Evolutionary conservation across 2,329 filamentous ascomycete genomes (phyloP).

Genomic region (Penicillium brasilianum): DNA sequence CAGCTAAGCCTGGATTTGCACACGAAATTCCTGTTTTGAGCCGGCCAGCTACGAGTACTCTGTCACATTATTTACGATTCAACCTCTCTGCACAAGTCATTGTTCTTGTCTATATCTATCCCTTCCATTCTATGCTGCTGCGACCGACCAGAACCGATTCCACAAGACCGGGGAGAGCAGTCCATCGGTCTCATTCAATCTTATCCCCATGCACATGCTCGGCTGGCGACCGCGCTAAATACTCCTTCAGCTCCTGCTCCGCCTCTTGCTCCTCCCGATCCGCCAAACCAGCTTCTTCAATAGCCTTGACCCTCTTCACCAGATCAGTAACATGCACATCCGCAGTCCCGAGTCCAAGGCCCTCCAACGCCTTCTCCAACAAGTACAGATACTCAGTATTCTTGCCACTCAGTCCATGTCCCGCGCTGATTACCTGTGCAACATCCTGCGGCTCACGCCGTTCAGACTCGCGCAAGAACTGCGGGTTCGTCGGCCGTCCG

Average conservation of each 20-base stretch:
- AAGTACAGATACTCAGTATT: conserved; percentile 89
- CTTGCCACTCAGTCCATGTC: conserved; percentile 80
- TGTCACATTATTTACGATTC: neutral
- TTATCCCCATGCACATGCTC: conserved; percentile 16
- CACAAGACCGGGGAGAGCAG: neutral
- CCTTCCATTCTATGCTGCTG: neutral
- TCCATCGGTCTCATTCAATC: conserved; percentile 24
- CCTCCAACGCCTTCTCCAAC: conserved; percentile 75
- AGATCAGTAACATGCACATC: conserved; percentile 87
- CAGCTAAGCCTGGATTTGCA: neutral
- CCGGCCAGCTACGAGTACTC: neutral
- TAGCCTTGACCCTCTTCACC: conserved; percentile 69
- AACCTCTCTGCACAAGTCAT: neutral
- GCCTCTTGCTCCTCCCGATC: conserved; percentile 41
- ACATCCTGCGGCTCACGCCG: conserved; percentile 76
- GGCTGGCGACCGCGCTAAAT: conserved; percentile 26
- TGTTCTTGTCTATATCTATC: neutral
- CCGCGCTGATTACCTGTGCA: conserved; percentile 78
- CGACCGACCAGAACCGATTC: neutral
- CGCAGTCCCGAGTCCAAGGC: conserved; percentile 74
- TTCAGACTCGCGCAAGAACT: conserved; percentile 68
- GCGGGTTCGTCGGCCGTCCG: conserved; percentile 87
- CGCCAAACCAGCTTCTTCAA: conserved; percentile 54
- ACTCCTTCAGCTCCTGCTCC: conserved; percentile 35
- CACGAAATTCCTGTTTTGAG: neutral